Evolutionary conservation across 139 green algal species (phyloP), one percentile per base, ranked within the genome.

Genomic region (Nannochloris sp.): DNA sequence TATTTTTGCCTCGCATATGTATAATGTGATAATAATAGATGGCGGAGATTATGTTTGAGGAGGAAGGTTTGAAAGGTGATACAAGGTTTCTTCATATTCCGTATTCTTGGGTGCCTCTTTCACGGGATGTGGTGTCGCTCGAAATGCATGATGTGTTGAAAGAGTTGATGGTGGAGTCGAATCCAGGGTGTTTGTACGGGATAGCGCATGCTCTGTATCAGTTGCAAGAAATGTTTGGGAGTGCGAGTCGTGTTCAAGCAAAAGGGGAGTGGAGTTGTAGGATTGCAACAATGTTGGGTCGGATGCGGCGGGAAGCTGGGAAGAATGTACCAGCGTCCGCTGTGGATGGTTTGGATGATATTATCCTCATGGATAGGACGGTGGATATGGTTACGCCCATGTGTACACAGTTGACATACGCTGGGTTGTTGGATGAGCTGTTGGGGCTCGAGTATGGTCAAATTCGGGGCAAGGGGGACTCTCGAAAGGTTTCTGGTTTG

Each of bases 371-470:
- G 7, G 90, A 96, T 62, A 80, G 91, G 0, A 78, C 78, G 15
- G 84, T 95, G 19, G 92, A 98, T 65, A 48, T 85, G 19, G 46
- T 95, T 1, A 96, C 90, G 0, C 88, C 92, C 8, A 74, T 95
- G 73, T 87, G 86, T 78, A 96, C 87, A 4, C 90, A 96, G 76
- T 74, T 97, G 43, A 98, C 92, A 2, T 97, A 97, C 68, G 92
- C 97, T 67, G 92, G 92, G 5, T 78, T 97, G 29, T 73, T 97
- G 0, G 92, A 97, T 61, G 91, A 98, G 74, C 70, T 93, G 2
- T 78, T 91, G 11, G 76, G 83, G 40, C 90, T 96, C 61, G 76
- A 67, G 15, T 77, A 62, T 60, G 71, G 71, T 34, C 71, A 77
- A 48, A 27, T 76, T 44, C 40, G 16, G 43, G 48, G 40, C 2